A percentile compares a stretch with the other conserved stretches of the same genome.
These are phyloP conservation scores for Candida easanensis DNA, from an alignment of 805 yeast genomes.

Conservation along the genomic window DNA sequence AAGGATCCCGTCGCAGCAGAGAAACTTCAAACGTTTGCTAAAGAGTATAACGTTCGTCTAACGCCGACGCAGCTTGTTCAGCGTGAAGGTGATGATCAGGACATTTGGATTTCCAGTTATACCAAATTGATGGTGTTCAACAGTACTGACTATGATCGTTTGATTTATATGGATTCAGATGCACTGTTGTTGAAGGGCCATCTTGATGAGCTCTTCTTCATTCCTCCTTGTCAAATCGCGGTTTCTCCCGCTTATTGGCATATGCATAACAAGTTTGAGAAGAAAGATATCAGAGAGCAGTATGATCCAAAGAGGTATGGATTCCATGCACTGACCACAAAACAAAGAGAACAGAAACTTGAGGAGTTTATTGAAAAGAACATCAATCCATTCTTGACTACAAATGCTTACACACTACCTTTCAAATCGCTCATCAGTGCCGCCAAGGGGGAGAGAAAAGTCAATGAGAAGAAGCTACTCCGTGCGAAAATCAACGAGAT, in stretches of 20 bases:
- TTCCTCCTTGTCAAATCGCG: constrained; percentile 46
- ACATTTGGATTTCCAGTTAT: constrained; percentile 47
- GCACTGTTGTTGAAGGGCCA: constrained; percentile 37
- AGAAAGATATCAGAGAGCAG: constrained; percentile 17
- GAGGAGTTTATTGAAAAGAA: constrained; percentile 2
- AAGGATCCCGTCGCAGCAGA: neutral
- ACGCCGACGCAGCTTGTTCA: constrained; percentile 20
- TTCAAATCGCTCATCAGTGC: too few relatives aligned
- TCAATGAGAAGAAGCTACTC: neutral
- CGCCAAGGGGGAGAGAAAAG: too few relatives aligned
- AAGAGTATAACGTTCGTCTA: constrained; percentile 14
- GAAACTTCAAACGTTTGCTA: neutral
- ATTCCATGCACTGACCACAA: constrained; percentile 23
- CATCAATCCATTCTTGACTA: constrained; percentile 11
- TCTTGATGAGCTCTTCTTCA: constrained; percentile 50
- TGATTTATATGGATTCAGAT: constrained; percentile 60
- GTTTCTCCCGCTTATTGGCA: constrained; percentile 45
- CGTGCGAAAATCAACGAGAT: constrained; percentile 6
- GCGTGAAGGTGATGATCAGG: constrained; percentile 16
- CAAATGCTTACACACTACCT: neutral
- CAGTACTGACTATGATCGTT: constrained; percentile 45
- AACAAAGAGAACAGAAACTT: constrained; percentile 21
- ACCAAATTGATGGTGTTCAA: constrained; percentile 55
- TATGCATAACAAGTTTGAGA: constrained; percentile 27
- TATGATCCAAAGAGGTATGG: constrained; percentile 20